Conservation (phyloP, 2,329 filamentous ascomycete genomes). For the Aspergillus brasiliensis region DNA sequence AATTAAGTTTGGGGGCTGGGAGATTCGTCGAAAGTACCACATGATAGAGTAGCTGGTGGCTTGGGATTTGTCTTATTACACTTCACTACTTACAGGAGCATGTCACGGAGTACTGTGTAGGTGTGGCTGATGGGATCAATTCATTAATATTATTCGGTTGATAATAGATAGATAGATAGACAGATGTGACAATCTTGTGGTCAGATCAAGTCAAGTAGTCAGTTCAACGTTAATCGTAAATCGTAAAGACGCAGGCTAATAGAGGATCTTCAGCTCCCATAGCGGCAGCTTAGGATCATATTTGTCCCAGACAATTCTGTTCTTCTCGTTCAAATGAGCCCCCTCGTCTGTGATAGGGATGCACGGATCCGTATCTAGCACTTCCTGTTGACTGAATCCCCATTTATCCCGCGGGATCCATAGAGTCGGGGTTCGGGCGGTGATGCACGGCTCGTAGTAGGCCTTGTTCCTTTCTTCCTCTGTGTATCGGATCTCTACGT, state of each 20-base stretch:
- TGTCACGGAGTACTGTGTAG: too few relatives aligned
- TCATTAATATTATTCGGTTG: too few relatives aligned
- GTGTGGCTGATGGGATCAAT: too few relatives aligned
- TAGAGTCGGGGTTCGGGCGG: conserved; percentile 62
- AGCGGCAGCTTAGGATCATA: conserved; percentile 59
- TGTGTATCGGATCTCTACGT: conserved; percentile 62
- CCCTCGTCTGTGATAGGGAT: conserved; percentile 79
- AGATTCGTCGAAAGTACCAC: too few relatives aligned
- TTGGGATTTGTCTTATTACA: too few relatives aligned
- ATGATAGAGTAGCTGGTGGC: too few relatives aligned
- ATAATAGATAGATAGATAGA: background rate
- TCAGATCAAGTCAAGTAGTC: background rate
- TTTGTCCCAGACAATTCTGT: conserved; percentile 64
- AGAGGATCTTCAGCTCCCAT: conserved; percentile 56
- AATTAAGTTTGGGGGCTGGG: too few relatives aligned
- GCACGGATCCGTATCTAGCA: conserved; percentile 69
- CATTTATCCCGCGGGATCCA: conserved; percentile 80
- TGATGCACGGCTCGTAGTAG: conserved; percentile 73
- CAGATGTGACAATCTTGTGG: background rate
- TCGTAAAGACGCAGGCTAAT: conserved; percentile 31
- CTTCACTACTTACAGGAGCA: too few relatives aligned
- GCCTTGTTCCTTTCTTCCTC: conserved; percentile 65
- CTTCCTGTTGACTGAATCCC: conserved; percentile 74
- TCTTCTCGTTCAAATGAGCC: conserved; percentile 69
- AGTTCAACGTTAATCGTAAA: background rate